Conservation (phyloP, 179 eudicot species). For the Camellia oleifera region DNA sequence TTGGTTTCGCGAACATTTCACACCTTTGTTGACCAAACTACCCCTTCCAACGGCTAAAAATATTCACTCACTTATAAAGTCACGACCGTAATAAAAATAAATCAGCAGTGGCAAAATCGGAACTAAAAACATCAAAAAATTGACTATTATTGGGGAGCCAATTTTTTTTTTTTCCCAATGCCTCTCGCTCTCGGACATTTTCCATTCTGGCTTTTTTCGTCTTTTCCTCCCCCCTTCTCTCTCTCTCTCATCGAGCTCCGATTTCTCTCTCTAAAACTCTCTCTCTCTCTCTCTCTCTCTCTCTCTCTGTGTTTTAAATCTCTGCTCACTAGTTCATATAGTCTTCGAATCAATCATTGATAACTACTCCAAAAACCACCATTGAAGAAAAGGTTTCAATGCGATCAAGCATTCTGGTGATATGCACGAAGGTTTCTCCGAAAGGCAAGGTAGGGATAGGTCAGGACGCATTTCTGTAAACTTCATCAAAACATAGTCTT, state of each 20-base stretch:
- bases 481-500: not conserved
- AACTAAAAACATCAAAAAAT: not conserved
- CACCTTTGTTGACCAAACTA: constrained; percentile 3
- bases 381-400: not conserved
- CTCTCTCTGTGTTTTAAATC: not conserved
- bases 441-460: not conserved
- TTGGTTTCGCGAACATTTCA: not conserved
- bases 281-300: constrained; percentile 2
- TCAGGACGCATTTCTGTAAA: not conserved
- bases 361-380: not conserved
- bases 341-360: not conserved
- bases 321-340: not conserved
- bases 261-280: not conserved
- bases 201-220: not conserved
- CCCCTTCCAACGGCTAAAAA: not conserved
- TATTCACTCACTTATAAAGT: too few species aligned
- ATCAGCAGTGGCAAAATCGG: not conserved
- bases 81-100: not conserved
- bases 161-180: not conserved
- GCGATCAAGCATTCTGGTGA: not conserved
- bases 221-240: not conserved
- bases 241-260: not conserved
- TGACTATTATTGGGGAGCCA: not conserved
- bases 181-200: not conserved
- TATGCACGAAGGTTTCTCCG: not conserved